A percentile compares a stretch with the other conserved stretches of the same genome.
phyloP scores from a whole-genome alignment of 2,329 filamentous ascomycete genomes.

The Lizonia empirigonia region DNA sequence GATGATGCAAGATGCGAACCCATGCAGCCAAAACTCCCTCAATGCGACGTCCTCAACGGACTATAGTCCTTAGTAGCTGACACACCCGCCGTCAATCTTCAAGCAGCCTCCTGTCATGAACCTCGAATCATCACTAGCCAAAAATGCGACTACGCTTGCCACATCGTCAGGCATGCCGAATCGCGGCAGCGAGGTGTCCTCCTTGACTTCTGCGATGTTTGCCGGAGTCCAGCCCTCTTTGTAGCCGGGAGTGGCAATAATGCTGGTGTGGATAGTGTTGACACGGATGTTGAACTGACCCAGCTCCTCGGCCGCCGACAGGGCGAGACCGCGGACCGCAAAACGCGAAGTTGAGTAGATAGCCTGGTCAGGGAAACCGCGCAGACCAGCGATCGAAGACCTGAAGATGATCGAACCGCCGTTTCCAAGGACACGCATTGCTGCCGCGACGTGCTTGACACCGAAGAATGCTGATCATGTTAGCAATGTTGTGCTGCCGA shows the following conservation, averaged over 20 bases:
- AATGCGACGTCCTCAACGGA: conserved; percentile 18
- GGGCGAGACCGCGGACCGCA: conserved; percentile 47
- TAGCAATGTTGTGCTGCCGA: neutral
- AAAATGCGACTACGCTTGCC: conserved; percentile 47
- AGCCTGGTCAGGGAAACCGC: conserved; percentile 45
- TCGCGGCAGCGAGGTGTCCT: conserved; percentile 44
- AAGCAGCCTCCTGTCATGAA: conserved; percentile 48
- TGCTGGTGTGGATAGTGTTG: conserved; percentile 51
- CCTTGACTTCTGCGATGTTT: conserved; percentile 41
- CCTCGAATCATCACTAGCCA: conserved; percentile 48
- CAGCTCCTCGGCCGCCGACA: conserved; percentile 48
- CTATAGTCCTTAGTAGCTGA: conserved; percentile 30
- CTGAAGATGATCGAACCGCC: conserved; percentile 50
- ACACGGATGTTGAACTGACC: conserved; percentile 48
- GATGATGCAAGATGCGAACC: conserved; percentile 16
- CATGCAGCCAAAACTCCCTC: conserved; percentile 28
- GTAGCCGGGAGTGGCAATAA: conserved; percentile 47
- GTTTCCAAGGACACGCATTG: conserved; percentile 39
- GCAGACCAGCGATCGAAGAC: conserved; percentile 49
- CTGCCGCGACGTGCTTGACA: conserved; percentile 44
- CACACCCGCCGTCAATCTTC: conserved; percentile 44
- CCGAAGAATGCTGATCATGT: conserved; percentile 44
- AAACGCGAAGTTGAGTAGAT: conserved; percentile 49
- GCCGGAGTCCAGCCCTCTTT: conserved; percentile 44
- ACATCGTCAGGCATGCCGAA: conserved; percentile 48